phyloP scores from a whole-genome alignment of 768 basidiomycete species.

The Porphyrellus cyaneotinctus region DNA sequence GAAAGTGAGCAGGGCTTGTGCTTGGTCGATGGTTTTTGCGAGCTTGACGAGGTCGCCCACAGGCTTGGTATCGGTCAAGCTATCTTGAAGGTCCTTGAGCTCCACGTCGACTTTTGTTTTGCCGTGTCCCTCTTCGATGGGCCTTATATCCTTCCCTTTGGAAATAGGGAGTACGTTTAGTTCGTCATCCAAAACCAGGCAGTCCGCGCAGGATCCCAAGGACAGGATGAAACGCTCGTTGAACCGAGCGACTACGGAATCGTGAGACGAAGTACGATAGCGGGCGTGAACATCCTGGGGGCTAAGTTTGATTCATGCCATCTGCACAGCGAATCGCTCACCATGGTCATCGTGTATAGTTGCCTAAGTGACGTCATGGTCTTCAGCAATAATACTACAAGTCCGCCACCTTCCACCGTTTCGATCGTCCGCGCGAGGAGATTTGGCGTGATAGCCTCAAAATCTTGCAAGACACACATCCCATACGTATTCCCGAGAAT shows the following conservation, averaged over 20 bases:
- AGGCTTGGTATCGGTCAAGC: slow-evolving; percentile 76
- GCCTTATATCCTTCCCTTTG: slow-evolving; percentile 85
- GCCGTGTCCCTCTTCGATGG: slow-evolving; percentile 49
- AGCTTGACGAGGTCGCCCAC: slow-evolving; percentile 87
- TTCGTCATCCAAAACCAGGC: slow-evolving; percentile 94
- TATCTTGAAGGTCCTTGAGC: slow-evolving; percentile 74
- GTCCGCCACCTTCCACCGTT: slow-evolving; percentile 93
- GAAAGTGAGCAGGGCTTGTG: slow-evolving; percentile 90
- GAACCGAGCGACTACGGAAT: slow-evolving; percentile 87
- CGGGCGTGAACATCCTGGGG: slow-evolving; percentile 91
- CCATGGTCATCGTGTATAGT: slow-evolving; percentile 88
- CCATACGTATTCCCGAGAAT: slow-evolving; percentile 97
- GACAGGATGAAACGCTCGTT: slow-evolving; percentile 99
- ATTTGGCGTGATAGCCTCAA: slow-evolving; percentile 97
- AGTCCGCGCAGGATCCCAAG: slow-evolving; percentile 87
- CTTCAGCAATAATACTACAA: slow-evolving; percentile 86
- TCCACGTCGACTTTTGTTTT: slow-evolving; percentile 56
- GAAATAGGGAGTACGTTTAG: slow-evolving; percentile 96
- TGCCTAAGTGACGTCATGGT: slow-evolving; percentile 93
- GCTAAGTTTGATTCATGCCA: background rate
- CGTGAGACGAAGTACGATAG: slow-evolving; percentile 89
- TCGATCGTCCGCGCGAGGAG: slow-evolving; percentile 94
- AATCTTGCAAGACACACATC: slow-evolving; percentile 96
- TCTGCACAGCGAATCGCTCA: slow-evolving; percentile 20
- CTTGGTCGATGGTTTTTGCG: slow-evolving; percentile 91